These are phyloP conservation scores for Trichoderma sp. DNA, from an alignment of 2,329 filamentous ascomycete species.

Conservation along the genomic window DNA sequence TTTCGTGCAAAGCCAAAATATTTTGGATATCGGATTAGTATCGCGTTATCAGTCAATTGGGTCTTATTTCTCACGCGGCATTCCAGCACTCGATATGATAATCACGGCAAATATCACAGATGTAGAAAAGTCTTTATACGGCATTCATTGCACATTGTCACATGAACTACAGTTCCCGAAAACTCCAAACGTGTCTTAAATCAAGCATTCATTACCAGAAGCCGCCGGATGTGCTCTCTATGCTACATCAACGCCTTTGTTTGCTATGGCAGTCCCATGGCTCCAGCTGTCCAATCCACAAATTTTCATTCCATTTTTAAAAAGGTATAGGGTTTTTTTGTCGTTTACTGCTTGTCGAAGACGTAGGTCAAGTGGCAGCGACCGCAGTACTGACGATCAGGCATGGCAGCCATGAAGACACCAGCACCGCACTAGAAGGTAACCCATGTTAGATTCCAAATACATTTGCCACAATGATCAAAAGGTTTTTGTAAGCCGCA, in stretches of 20 bases:
- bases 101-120: not conserved
- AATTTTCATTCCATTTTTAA: conserved; percentile 34
- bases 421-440: conserved; percentile 84
- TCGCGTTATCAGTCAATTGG: not conserved
- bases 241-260: conserved; percentile 49
- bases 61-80: not conserved
- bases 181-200: conserved; percentile 32
- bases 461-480: not conserved
- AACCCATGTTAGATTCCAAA: not conserved
- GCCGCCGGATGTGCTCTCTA: conserved; percentile 43
- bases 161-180: conserved; percentile 25
- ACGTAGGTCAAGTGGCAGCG: conserved; percentile 74
- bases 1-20: not conserved
- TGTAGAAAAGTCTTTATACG: not conserved
- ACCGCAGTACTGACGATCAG: conserved; percentile 97
- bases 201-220: conserved; percentile 45
- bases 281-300: conserved; percentile 37
- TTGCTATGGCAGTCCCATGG: conserved; percentile 35
- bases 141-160: conserved; percentile 25
- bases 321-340: conserved; percentile 24
- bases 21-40: not conserved
- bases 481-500: not conserved
- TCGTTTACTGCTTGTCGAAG: conserved; percentile 65
- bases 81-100: not conserved
- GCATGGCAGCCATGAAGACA: conserved; percentile 99